These are phyloP conservation scores for Irpex rosettiformis DNA, from an alignment of 1,284 basidiomycete species.

Conservation along the genomic window DNA sequence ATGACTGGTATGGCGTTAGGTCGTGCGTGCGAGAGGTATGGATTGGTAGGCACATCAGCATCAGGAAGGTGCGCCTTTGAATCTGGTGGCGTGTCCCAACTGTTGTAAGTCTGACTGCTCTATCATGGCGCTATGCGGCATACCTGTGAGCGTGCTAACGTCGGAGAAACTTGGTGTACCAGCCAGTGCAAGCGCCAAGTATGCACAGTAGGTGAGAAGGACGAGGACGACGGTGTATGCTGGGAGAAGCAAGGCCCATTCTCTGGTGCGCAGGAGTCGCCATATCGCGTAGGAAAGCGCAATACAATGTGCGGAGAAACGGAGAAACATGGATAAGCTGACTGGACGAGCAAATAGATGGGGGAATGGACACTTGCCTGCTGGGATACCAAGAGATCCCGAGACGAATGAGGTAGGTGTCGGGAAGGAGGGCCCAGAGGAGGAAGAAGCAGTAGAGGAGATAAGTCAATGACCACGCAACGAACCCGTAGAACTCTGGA, in stretches of 20 bases:
- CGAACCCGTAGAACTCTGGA: slow-evolving; percentile 86
- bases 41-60: slow-evolving; percentile 29
- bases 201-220: slow-evolving; percentile 75
- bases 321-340: slow-evolving; percentile 19
- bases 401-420: slow-evolving; percentile 50
- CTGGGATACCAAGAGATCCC: slow-evolving; percentile 88
- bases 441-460: slow-evolving; percentile 70
- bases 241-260: slow-evolving; percentile 86
- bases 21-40: slow-evolving; percentile 46
- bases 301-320: slow-evolving; percentile 9
- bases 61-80: slow-evolving; percentile 47
- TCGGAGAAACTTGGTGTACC: slow-evolving; percentile 71
- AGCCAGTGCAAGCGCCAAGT: slow-evolving; percentile 72
- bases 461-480: slow-evolving; percentile 77
- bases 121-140: slow-evolving; percentile 14
- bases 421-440: slow-evolving; percentile 57
- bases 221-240: slow-evolving; percentile 73
- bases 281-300: background rate
- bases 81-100: slow-evolving; percentile 38
- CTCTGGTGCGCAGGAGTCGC: slow-evolving; percentile 39
- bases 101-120: slow-evolving; percentile 12
- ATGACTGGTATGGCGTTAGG: slow-evolving; percentile 54
- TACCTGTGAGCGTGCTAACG: slow-evolving; percentile 54
- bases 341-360: background rate
- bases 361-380: slow-evolving; percentile 45